Evolutionary conservation across 495 filamentous ascomycete species (phyloP).

Genomic region (Cetradonia linearis): DNA sequence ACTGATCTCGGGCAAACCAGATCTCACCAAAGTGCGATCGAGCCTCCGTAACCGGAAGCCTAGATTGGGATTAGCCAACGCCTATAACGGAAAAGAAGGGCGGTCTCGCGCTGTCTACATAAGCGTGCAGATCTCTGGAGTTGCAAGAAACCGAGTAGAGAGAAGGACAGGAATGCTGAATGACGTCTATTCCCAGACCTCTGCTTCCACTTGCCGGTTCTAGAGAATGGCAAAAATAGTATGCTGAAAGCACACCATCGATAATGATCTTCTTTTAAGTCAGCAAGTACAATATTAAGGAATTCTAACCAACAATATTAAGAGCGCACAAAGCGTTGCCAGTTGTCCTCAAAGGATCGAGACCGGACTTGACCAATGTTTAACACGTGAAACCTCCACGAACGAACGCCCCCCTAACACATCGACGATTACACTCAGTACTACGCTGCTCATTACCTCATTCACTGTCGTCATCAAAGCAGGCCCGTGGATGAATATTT

Average conservation of each 20-base stretch:
- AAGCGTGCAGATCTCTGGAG: background rate
- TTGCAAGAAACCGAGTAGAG: background rate
- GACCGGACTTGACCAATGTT: background rate
- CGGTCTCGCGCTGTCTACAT: background rate
- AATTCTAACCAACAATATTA: constrained; percentile 16
- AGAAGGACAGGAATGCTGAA: background rate
- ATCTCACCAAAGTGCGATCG: background rate
- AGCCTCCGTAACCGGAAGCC: background rate
- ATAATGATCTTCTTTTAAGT: background rate
- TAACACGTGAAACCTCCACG: background rate
- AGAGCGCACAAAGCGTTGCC: constrained; percentile 12
- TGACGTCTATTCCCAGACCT: background rate
- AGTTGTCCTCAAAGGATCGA: background rate
- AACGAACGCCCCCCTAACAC: background rate
- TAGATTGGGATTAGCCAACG: background rate
- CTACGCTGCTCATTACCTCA: background rate
- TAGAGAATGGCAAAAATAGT: background rate
- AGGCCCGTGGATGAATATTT: background rate
- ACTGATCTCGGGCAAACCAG: background rate
- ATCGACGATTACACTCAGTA: background rate
- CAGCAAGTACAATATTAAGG: background rate
- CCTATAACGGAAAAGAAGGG: background rate
- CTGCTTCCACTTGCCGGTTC: background rate
- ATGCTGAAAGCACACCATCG: background rate
- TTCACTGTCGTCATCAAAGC: background rate